A percentile compares a stretch with the other conserved stretches of the same genome.
Evolutionary conservation across 2,329 filamentous ascomycete genomes (phyloP).

Genomic region (Ascochyta fabae): DNA sequence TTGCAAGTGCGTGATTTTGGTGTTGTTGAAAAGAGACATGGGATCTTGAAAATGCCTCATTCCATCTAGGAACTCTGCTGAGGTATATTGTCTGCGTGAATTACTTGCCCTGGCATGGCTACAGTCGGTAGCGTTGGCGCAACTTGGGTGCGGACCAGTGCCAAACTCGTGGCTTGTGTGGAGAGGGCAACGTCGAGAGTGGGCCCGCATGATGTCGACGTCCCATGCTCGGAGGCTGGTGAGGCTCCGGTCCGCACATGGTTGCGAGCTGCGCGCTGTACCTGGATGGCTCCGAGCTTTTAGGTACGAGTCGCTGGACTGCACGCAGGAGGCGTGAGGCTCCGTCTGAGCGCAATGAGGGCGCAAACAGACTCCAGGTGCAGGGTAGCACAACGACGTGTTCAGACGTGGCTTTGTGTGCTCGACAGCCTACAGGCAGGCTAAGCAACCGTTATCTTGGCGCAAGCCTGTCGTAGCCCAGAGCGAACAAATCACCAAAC

Average conservation of each 20-base stretch:
- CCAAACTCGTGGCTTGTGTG: conserved; percentile 13
- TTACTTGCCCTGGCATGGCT: neutral
- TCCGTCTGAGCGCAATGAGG: neutral
- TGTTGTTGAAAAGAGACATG: neutral
- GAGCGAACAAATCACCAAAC: conserved; percentile 9
- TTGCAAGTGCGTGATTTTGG: neutral
- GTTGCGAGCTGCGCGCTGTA: neutral
- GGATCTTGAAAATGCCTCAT: neutral
- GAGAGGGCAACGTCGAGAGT: conserved; percentile 10
- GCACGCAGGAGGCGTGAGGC: conserved; percentile 3
- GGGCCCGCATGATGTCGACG: conserved; percentile 16
- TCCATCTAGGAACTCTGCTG: neutral
- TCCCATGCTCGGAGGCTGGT: conserved; percentile 8
- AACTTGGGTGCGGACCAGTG: conserved; percentile 1
- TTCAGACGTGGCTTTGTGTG: conserved; percentile 16
- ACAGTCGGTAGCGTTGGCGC: conserved; percentile 1
- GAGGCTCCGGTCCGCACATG: neutral
- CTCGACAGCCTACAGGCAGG: conserved; percentile 1
- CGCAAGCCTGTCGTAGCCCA: conserved; percentile 11
- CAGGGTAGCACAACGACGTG: conserved; percentile 11
- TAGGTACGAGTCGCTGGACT: neutral
- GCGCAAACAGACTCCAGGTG: neutral
- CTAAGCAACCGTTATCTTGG: conserved; percentile 17
- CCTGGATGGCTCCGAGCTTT: neutral
- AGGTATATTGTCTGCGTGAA: conserved; percentile 15